Evolutionary conservation across 139 green algal species (phyloP), one percentile per base, ranked within the genome.

Genomic region (Chlorella sp.): DNA sequence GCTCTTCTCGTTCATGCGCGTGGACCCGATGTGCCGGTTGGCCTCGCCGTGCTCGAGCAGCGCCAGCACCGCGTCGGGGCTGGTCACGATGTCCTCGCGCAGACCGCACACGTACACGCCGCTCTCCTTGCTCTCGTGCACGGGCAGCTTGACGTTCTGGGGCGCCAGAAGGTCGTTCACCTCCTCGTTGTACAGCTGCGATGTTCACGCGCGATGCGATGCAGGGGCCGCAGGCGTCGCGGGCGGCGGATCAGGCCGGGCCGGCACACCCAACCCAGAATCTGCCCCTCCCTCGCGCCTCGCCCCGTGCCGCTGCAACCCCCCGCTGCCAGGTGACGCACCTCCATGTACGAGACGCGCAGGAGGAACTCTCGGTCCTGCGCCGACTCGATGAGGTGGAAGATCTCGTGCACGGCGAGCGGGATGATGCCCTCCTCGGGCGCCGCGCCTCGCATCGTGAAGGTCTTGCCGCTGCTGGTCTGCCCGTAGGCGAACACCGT

Each of bases 401-500:
- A 97, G n/a, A 94, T 72, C 24, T 96, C 88, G 2, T 63, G 36
- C 14, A 97, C 87, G 30, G 93, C 91, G 27, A 94, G 73, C 0
- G 90, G 83, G 23, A 97, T 93, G 68, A 98, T 88, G 36, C 94
- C 95, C 0, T 84, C 82, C 61, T 91, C 85, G 0, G 74, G 35
- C 2, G 66, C 69, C 1, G 73, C 82, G 14, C 94, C 94, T 5
- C 88, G 82, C 92, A 98, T 98, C 10, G 95, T 98, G 80, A 97
- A 87, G 1, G 94, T 98, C 77, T 98, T 98, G 59, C 94, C 94
- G 30, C 81, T 92, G 74, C 81, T 92, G 22, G 94, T 98, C 83
- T 98, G 95, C 3, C 94, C 94, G 77, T 98, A 98, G 0, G 94
- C 94, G 85, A 98, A 98, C 0, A 98, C 90, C 0, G 93, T 97